Conservation (phyloP, 2,329 filamentous ascomycete genomes). For the Elsinoe australis region DNA sequence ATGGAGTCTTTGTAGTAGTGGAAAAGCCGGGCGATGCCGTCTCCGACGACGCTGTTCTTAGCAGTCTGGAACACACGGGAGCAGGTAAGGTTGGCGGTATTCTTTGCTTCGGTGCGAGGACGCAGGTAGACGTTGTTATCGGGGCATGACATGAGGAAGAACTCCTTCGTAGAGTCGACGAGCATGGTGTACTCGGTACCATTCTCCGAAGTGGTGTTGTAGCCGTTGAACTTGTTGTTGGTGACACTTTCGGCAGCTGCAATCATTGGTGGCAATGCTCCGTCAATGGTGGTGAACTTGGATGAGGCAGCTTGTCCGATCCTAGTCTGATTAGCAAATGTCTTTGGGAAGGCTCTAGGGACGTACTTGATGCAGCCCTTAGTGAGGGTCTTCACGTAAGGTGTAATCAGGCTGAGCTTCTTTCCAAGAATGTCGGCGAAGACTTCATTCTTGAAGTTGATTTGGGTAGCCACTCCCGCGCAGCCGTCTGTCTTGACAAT, state of each 20-base stretch:
- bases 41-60: constrained; percentile 22
- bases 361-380: constrained; percentile 18
- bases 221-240: constrained; percentile 1
- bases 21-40: constrained; percentile 21
- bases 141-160: constrained; percentile 29
- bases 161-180: constrained; percentile 20
- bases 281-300: neutral
- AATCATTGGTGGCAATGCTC: no score
- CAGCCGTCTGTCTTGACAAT: constrained; percentile 25
- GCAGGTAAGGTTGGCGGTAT: constrained; percentile 17
- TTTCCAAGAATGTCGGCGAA: constrained; percentile 24
- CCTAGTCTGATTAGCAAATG: no score
- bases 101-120: constrained; percentile 19
- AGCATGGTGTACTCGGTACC: constrained; percentile 24
- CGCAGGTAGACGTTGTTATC: constrained; percentile 33
- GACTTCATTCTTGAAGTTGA: constrained; percentile 23
- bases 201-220: constrained; percentile 14
- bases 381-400: constrained; percentile 5
- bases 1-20: constrained; percentile 34
- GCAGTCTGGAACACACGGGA: constrained; percentile 8
- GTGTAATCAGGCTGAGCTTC: constrained; percentile 7
- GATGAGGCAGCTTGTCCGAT: no score
- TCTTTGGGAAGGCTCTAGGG: no score
- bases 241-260: constrained; percentile 22
- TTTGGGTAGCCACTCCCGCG: constrained; percentile 30